Percentiles rank a stretch among this genome's conserved stretches.
phyloP scores from a whole-genome alignment of 1,139 yeast species.

The Debaryomyces sp. region DNA sequence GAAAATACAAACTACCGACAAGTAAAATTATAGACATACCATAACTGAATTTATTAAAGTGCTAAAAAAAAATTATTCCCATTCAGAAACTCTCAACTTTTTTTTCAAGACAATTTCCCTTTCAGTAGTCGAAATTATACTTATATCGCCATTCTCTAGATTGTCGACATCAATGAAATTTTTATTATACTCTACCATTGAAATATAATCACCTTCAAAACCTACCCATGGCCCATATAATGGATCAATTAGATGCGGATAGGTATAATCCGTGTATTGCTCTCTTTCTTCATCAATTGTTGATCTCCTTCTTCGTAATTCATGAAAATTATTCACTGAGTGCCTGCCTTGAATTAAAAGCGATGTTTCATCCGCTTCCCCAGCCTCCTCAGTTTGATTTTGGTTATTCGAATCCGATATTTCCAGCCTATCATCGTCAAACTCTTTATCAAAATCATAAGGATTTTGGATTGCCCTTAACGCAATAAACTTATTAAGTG shows the following conservation, averaged over 20 bases:
- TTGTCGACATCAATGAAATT: conserved; percentile 16
- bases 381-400: conserved; percentile 9
- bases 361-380: conserved; percentile 30
- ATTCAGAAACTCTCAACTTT: conserved; percentile 42
- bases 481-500: conserved; percentile 63
- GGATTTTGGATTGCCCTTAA: conserved; percentile 60
- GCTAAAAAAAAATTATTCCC: conserved; percentile 33
- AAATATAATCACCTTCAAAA: conserved; percentile 54
- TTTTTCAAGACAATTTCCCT: conserved; percentile 32
- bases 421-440: conserved; percentile 37
- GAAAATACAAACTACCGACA: background rate
- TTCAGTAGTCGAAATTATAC: conserved; percentile 24
- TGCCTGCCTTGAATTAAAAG: conserved; percentile 24
- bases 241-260: conserved; percentile 51
- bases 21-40: background rate
- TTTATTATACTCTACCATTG: conserved; percentile 36
- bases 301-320: conserved; percentile 32
- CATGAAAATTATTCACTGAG: conserved; percentile 2
- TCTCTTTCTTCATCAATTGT: conserved; percentile 63
- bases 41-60: background rate
- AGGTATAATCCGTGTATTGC: conserved; percentile 49
- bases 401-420: background rate
- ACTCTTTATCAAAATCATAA: conserved; percentile 42
- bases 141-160: conserved; percentile 27
- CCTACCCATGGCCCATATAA: conserved; percentile 62